These are phyloP conservation scores for Cladophialophora carrionii DNA, from an alignment of 2,329 filamentous ascomycete species.

Conservation along the genomic window DNA sequence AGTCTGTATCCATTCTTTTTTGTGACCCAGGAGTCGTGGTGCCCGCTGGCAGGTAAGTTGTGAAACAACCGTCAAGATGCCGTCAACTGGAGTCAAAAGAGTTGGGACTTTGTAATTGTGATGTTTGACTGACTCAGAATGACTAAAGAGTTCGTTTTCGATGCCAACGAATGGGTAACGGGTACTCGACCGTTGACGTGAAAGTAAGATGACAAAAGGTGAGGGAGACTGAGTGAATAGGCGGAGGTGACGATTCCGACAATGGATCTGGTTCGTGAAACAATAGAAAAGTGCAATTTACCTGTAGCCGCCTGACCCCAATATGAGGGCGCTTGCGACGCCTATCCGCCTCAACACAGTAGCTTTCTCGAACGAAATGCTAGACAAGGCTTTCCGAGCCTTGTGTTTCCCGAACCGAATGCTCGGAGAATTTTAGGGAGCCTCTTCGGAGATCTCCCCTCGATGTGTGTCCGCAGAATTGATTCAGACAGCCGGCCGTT, in stretches of 20 bases:
- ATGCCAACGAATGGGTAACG: background rate
- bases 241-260: slow-evolving; percentile 3
- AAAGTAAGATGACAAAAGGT: slow-evolving; percentile 1
- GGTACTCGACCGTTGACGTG: background rate
- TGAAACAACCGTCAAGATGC: slow-evolving; percentile 20
- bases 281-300: slow-evolving; percentile 34
- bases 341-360: slow-evolving; percentile 14
- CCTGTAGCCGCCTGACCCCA: slow-evolving; percentile 31
- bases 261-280: slow-evolving; percentile 23
- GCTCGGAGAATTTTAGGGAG: slow-evolving; percentile 20
- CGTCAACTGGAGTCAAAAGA: slow-evolving; percentile 16
- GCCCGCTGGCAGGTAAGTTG: background rate
- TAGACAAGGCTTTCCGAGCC: slow-evolving; percentile 17
- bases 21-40: slow-evolving; percentile 9
- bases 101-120: slow-evolving; percentile 9
- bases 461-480: background rate
- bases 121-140: background rate
- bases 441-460: slow-evolving; percentile 6
- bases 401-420: slow-evolving; percentile 10
- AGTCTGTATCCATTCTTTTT: slow-evolving; percentile 22
- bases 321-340: slow-evolving; percentile 24
- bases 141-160: background rate
- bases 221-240: background rate
- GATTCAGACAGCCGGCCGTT: slow-evolving; percentile 19
- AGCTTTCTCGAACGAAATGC: slow-evolving; percentile 7